Evolutionary conservation across 768 basidiomycete species (phyloP), one percentile per base, ranked within the genome.

Genomic region (Lentinula lateritia): DNA sequence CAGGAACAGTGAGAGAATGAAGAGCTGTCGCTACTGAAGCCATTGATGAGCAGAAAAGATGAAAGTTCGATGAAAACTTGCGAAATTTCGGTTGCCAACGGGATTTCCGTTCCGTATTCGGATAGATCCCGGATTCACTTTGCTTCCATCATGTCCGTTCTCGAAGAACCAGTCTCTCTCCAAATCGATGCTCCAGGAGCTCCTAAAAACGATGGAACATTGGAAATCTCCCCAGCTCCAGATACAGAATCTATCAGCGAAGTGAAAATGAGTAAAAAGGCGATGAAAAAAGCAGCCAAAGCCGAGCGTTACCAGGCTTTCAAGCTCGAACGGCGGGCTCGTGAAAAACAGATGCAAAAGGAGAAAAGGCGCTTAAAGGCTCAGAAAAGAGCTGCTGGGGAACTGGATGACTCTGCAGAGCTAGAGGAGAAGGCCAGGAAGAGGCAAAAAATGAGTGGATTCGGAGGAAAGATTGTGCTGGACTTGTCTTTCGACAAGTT

Each of bases 401-500:
- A 88, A 67, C 74, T 84, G 54, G 78, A 81, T 52, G 80, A 74
- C 69, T 39, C 73, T 73, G 64, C 73, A 67, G 65, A 74, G 69
- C 65, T 83, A 77, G 78, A 77, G 72, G 69, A 67, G 50, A 62
- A 69, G 63, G 67, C 73, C 28, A 64, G 68, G 60, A 65, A 69
- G 48, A 67, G 68, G 62, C 65, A 61, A 62, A 67, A 72, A 62
- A 58, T 39, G 63, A 69, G 60, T 69, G 74, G 74, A 52, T 87
- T 84, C 65, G 80, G 83, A 6, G 92, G 89, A 20, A 81, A 80
- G 62, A 80, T 94, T 3, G 84, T 93, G 38, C 72, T 98, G 18
- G 97, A 99, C 75, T 79, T 98, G 16, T 93, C 88, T 8, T 98
- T 97, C 71, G 95, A 98, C 71, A 84, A 95, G 48, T 78, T 87